Evolutionary conservation across 495 filamentous ascomycete species (phyloP).

Genomic region (Neurospora cerealis): DNA sequence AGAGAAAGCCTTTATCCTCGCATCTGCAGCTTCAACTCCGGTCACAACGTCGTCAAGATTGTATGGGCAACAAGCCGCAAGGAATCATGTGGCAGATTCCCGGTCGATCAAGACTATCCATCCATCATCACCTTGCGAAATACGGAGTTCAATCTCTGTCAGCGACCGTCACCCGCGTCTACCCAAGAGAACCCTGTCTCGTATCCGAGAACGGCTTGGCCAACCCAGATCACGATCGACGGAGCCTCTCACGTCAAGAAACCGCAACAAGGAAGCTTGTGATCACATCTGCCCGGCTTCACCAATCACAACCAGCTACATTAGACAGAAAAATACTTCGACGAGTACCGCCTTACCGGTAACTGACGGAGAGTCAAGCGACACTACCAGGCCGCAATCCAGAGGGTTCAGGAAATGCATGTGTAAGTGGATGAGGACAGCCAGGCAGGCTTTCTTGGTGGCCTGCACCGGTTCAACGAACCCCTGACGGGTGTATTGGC

Average conservation of each 20-base stretch:
- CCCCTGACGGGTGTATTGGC: constrained; percentile 1
- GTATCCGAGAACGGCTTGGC: constrained; percentile 10
- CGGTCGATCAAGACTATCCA: neutral
- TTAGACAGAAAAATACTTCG: neutral
- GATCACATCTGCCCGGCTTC: neutral
- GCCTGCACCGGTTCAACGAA: constrained; percentile 14
- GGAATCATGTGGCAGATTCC: neutral
- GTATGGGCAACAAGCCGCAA: neutral
- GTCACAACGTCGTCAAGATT: neutral
- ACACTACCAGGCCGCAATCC: neutral
- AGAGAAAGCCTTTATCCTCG: neutral
- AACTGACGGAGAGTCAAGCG: neutral
- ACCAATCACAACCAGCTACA: neutral
- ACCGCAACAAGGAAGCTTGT: neutral
- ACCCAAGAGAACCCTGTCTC: constrained; percentile 15
- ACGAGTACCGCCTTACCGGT: neutral
- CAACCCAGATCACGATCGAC: constrained; percentile 6
- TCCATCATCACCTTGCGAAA: neutral
- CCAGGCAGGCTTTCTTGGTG: constrained; percentile 11
- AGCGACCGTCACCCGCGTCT: constrained; percentile 7
- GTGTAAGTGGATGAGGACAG: constrained; percentile 14
- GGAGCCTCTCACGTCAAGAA: neutral
- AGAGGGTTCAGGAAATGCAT: constrained; percentile 13
- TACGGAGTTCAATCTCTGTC: constrained; percentile 6
- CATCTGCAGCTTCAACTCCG: neutral